Evolutionary conservation across 805 yeast species (phyloP).

Genomic region (Monosporozyma yasuniensis): DNA sequence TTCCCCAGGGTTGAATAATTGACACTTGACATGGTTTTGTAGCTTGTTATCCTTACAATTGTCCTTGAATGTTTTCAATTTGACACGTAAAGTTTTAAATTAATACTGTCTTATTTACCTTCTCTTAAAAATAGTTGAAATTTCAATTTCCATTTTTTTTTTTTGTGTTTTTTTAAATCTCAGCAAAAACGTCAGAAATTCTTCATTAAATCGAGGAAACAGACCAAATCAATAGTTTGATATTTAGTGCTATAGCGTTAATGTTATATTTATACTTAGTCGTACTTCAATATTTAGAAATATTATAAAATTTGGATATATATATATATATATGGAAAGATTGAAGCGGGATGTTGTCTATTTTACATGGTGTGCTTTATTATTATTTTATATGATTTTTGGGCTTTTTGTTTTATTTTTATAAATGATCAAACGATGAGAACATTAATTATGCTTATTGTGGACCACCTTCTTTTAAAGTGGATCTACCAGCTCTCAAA

Average conservation of each 20-base stretch:
- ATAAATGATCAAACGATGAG: not conserved
- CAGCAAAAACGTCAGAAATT: not conserved
- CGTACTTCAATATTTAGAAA: not conserved
- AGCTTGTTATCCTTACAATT: not conserved
- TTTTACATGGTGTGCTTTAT: not conserved
- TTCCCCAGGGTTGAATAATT: not conserved
- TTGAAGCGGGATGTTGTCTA: not conserved
- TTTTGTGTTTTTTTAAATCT: not conserved
- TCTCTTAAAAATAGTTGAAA: not conserved
- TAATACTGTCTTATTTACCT: not conserved
- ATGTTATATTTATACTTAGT: not conserved
- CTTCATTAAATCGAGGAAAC: too few relatives aligned
- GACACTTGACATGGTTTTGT: conserved; percentile 1
- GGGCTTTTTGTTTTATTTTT: not conserved
- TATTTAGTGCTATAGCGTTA: not conserved
- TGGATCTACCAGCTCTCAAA: conserved; percentile 91
- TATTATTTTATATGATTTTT: not conserved
- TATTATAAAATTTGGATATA: not conserved
- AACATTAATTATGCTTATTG: conserved; percentile 1
- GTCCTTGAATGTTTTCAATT: not conserved
- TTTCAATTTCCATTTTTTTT: not conserved
- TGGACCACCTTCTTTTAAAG: conserved; percentile 57
- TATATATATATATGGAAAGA: not conserved
- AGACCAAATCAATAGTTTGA: not conserved
- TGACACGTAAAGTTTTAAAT: not conserved